Evolutionary conservation across 1,139 yeast genomes (phyloP).

Genomic region (Groenewaldozyma auringiensis): DNA sequence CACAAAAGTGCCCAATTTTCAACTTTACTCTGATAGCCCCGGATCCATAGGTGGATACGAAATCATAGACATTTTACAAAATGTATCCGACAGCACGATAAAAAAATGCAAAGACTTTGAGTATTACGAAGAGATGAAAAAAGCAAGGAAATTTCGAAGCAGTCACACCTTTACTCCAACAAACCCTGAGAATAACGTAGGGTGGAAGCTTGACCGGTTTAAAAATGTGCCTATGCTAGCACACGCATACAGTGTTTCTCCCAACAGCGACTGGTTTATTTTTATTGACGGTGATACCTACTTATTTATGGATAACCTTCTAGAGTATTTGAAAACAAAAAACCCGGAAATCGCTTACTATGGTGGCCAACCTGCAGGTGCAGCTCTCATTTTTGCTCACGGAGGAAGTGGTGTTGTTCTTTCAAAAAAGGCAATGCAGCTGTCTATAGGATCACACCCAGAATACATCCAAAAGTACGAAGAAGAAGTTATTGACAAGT

Average conservation of each 20-base stretch:
- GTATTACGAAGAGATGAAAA: conserved; percentile 25
- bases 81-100: conserved; percentile 12
- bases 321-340: conserved; percentile 20
- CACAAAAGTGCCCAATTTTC: conserved; percentile 29
- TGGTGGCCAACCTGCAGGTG: conserved; percentile 27
- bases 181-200: conserved; percentile 17
- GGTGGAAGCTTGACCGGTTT: conserved; percentile 34
- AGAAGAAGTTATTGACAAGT: conserved; percentile 20
- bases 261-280: conserved; percentile 31
- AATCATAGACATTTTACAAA: conserved; percentile 27
- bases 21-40: conserved; percentile 28
- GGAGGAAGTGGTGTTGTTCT: conserved; percentile 35
- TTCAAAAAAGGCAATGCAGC: conserved; percentile 28
- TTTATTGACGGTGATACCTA: conserved; percentile 35
- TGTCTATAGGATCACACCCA: conserved; percentile 17
- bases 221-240: conserved; percentile 35
- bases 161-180: conserved; percentile 15
- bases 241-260: conserved; percentile 28
- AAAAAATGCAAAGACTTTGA: conserved; percentile 17
- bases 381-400: conserved; percentile 28
- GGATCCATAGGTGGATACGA: conserved; percentile 27
- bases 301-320: conserved; percentile 25
- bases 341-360: conserved; percentile 25
- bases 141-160: conserved; percentile 21
- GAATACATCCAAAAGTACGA: conserved; percentile 21